Conservation (phyloP, 345 rosid genomes). For the Leavenworthia alabamica region DNA sequence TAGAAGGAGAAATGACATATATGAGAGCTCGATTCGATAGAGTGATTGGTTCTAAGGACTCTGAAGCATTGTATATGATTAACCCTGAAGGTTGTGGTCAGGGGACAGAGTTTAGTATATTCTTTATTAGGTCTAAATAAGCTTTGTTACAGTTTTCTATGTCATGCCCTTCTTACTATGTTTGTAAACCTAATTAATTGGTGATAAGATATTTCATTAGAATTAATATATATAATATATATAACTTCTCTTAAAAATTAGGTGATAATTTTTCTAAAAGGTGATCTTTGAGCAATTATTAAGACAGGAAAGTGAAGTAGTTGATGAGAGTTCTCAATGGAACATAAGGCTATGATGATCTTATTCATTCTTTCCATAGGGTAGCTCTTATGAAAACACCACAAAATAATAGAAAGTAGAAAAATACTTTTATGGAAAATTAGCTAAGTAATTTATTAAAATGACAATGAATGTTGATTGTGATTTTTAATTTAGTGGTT, state of each 20-base stretch:
- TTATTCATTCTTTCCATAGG: not conserved
- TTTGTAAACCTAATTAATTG: not conserved
- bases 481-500: not conserved
- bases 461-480: not conserved
- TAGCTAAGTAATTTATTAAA: not conserved
- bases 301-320: not conserved
- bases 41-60: slow-evolving; percentile 84
- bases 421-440: not conserved
- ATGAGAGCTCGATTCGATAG: slow-evolving; percentile 88
- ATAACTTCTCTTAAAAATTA: not conserved
- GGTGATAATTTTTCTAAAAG: not conserved
- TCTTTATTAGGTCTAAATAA: slow-evolving; percentile 67
- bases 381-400: not conserved
- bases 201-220: not conserved
- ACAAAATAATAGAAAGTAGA: not conserved
- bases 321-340: not conserved
- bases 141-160: not conserved
- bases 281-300: not conserved
- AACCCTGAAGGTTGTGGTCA: slow-evolving; percentile 79
- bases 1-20: slow-evolving; percentile 70
- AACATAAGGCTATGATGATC: not conserved
- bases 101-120: slow-evolving; percentile 85
- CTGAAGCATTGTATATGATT: slow-evolving; percentile 88
- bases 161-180: not conserved
- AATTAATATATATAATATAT: not conserved